phyloP scores from a whole-genome alignment of 2,329 filamentous ascomycete genomes.

The Colletotrichum caudatum region DNA sequence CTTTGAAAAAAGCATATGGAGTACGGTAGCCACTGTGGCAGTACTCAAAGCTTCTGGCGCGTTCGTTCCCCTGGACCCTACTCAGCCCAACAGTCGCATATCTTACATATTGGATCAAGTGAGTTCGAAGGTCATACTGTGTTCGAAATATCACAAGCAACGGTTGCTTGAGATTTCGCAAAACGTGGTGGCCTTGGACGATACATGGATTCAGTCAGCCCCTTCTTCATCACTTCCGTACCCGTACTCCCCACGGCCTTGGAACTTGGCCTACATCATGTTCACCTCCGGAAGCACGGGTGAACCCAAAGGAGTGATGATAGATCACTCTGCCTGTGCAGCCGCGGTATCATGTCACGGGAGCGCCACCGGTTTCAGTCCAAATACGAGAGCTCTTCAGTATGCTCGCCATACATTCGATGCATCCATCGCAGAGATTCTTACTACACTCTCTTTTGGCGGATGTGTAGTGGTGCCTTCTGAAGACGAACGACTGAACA shows the following conservation, averaged over 20 bases:
- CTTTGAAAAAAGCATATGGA: constrained; percentile 47
- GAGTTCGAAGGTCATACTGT: constrained; percentile 25
- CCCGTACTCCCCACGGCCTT: not conserved
- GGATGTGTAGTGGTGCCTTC: constrained; percentile 71
- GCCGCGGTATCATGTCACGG: constrained; percentile 27
- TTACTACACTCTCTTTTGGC: constrained; percentile 66
- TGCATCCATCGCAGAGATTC: constrained; percentile 55
- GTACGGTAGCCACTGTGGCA: constrained; percentile 44
- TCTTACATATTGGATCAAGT: constrained; percentile 37
- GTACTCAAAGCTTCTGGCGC: constrained; percentile 35
- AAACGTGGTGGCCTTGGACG: constrained; percentile 11
- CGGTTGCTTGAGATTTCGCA: constrained; percentile 7
- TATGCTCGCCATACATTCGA: constrained; percentile 34
- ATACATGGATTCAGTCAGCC: constrained; percentile 32
- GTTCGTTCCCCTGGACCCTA: constrained; percentile 38
- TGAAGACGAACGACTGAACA: constrained; percentile 60
- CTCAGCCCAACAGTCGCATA: constrained; percentile 43
- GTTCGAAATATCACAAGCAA: not conserved
- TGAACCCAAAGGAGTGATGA: constrained; percentile 43
- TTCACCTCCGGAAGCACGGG: constrained; percentile 45
- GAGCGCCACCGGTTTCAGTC: constrained; percentile 18
- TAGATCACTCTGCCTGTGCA: constrained; percentile 35
- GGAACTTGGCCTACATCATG: constrained; percentile 35
- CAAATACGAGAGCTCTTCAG: constrained; percentile 16
- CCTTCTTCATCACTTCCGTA: not conserved